phyloP scores from a whole-genome alignment of 148 eudicot species.

The Oxyria digyna region DNA sequence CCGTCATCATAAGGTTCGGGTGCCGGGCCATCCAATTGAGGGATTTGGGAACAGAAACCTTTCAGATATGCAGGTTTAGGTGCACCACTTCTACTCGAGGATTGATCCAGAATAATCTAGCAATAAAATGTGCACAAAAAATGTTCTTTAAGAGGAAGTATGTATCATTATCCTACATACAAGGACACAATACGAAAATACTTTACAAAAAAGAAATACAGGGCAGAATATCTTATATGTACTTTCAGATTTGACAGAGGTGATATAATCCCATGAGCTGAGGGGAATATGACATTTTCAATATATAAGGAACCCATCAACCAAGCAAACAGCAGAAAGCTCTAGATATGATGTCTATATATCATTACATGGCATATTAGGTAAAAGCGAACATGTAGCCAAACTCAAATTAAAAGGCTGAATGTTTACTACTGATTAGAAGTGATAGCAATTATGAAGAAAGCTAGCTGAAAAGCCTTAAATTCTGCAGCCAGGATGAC shows the following conservation, averaged over 20 bases:
- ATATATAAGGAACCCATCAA: neutral
- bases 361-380: neutral
- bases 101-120: slow-evolving; percentile 35
- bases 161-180: too few species aligned
- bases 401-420: neutral
- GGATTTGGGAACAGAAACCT: slow-evolving; percentile 37
- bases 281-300: neutral
- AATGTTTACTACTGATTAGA: neutral
- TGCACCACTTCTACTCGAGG: slow-evolving; percentile 11
- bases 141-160: neutral
- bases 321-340: neutral
- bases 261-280: neutral
- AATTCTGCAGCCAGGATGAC: neutral
- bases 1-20: slow-evolving; percentile 88
- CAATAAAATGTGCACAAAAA: slow-evolving; percentile 2
- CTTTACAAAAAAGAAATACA: neutral
- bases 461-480: neutral
- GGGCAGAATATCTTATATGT: too few species aligned
- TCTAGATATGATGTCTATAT: neutral
- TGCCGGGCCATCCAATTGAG: slow-evolving; percentile 78
- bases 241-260: neutral
- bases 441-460: neutral
- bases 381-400: neutral
- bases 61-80: slow-evolving; percentile 14
- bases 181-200: neutral